A percentile compares a stretch with the other conserved stretches of the same genome.
Evolutionary conservation across 768 basidiomycete genomes (phyloP).

Genomic region (Lentinula aciculospora): DNA sequence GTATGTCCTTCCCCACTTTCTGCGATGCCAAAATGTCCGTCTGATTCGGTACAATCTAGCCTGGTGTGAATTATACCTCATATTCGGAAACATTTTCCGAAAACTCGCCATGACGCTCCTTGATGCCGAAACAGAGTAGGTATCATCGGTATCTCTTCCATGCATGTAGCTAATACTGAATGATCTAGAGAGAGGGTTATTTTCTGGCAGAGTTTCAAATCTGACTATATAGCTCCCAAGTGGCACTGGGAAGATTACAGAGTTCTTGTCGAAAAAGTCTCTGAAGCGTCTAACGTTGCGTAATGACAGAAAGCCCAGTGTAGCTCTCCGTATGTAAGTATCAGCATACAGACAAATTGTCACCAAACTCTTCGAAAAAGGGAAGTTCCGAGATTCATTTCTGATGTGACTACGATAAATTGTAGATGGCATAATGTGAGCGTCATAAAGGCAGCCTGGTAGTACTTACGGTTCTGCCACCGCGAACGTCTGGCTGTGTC

Average conservation of each 20-base stretch:
- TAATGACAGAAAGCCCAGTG: too few relatives aligned
- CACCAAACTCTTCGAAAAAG: too few relatives aligned
- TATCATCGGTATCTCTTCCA: not conserved
- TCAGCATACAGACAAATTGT: too few relatives aligned
- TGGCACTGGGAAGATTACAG: not conserved
- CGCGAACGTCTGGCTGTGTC: too few relatives aligned
- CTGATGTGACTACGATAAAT: too few relatives aligned
- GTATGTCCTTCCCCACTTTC: conserved; percentile 4
- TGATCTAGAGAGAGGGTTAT: not conserved
- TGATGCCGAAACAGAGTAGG: not conserved
- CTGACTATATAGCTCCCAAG: not conserved
- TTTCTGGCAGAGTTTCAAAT: not conserved
- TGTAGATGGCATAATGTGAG: too few relatives aligned
- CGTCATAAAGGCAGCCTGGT: too few relatives aligned
- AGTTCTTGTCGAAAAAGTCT: not conserved
- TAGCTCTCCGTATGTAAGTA: too few relatives aligned
- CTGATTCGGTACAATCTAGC: conserved; percentile 9
- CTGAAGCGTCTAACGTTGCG: too few relatives aligned
- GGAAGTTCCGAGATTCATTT: too few relatives aligned
- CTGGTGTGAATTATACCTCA: conserved; percentile 17
- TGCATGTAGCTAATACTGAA: not conserved
- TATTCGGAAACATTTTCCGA: conserved; percentile 15
- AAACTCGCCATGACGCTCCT: conserved; percentile 14
- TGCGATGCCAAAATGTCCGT: not conserved
- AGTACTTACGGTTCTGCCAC: too few relatives aligned